Conservation (phyloP, 140 eudicot genomes). For the Ambrosia hybrid region DNA sequence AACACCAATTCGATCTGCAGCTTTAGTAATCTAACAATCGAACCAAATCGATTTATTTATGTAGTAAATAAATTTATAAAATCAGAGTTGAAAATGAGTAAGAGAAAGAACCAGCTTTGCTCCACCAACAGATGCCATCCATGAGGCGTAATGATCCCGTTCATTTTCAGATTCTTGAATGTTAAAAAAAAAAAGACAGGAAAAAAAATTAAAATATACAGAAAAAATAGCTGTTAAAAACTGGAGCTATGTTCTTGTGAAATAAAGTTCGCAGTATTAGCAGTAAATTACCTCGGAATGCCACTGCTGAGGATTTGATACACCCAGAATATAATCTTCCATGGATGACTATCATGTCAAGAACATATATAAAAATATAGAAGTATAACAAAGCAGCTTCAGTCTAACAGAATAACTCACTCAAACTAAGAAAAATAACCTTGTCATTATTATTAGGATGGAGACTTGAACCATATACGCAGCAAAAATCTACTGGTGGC, state of each 20-base stretch:
- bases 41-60: slow-evolving; percentile 19
- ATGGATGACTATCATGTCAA: slow-evolving; percentile 57
- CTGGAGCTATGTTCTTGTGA: neutral
- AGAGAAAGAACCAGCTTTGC: slow-evolving; percentile 68
- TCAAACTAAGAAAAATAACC: slow-evolving; percentile 38
- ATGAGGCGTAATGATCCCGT: slow-evolving; percentile 82
- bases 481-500: slow-evolving; percentile 89
- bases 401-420: slow-evolving; percentile 4
- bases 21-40: slow-evolving; percentile 53
- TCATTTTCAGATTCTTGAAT: slow-evolving; percentile 71
- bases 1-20: slow-evolving; percentile 76
- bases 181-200: neutral
- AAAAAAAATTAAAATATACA: neutral
- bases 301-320: slow-evolving; percentile 85
- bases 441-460: slow-evolving; percentile 80
- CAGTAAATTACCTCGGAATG: slow-evolving; percentile 59
- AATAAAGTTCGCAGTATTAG: neutral
- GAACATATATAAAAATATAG: neutral
- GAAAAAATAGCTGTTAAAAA: slow-evolving; percentile 1
- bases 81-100: slow-evolving; percentile 2
- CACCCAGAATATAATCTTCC: slow-evolving; percentile 93
- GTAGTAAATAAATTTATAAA: neutral
- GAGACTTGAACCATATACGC: slow-evolving; percentile 77
- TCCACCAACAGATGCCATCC: slow-evolving; percentile 81
- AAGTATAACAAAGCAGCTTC: neutral